phyloP scores from a whole-genome alignment of 306 rosid genomes.

The Chamaecrista fasciculata region DNA sequence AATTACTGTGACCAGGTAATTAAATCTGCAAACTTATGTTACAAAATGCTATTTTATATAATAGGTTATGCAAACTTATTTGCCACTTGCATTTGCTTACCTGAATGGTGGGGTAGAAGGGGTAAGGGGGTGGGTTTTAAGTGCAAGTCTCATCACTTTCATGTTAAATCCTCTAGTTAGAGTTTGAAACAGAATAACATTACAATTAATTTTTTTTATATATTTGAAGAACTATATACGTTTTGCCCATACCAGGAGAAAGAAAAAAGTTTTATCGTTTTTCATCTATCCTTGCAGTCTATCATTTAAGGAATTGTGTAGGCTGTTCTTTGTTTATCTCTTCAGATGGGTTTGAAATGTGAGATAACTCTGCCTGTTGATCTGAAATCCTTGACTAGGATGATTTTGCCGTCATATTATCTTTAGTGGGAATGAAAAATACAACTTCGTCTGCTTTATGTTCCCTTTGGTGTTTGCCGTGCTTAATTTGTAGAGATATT shows the following conservation, averaged over 20 bases:
- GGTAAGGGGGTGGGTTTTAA: neutral
- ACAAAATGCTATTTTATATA: neutral
- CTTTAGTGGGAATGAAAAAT: neutral
- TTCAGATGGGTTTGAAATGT: neutral
- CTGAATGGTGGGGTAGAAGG: neutral
- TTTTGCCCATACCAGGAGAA: neutral
- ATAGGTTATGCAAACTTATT: neutral
- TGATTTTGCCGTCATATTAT: neutral
- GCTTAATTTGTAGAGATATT: neutral
- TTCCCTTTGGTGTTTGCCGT: neutral
- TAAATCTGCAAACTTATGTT: constrained; percentile 7
- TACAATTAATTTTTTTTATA: neutral
- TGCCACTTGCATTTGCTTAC: constrained; percentile 11
- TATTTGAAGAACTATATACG: neutral
- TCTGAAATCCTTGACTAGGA: neutral
- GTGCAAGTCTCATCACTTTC: neutral
- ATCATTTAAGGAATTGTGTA: constrained; percentile 1
- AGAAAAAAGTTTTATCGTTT: neutral
- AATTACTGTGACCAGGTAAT: constrained; percentile 97
- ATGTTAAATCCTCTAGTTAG: neutral
- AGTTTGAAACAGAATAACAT: neutral
- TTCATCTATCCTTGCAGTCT: neutral
- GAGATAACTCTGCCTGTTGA: constrained; percentile 5
- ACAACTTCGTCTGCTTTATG: neutral
- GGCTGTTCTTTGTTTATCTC: neutral